Base-by-base conservation (phyloP, 768 basidiomycete genomes). In the Tricholoma terreum region DNA sequence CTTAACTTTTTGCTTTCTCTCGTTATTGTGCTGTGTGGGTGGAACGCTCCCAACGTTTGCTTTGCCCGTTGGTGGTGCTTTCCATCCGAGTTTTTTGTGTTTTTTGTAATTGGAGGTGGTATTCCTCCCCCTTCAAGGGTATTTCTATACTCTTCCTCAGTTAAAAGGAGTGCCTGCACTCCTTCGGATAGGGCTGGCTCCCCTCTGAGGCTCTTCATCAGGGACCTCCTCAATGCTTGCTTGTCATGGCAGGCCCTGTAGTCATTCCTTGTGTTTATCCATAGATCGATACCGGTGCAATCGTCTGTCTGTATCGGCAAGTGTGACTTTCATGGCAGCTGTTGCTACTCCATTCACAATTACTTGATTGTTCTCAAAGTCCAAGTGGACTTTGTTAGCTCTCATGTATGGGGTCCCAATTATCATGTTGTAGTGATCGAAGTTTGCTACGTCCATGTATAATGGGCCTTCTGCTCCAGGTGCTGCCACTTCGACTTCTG, bases 381-480 rank as follows among this genome's bases (percentile, higher is more conserved):
- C 66, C 2, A 74, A 54, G 0, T 61, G 14, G 0, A 69, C 67
- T 7, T 55, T 52, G 50, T 71, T 58, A 22, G 56, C 51, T 0
- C 50, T 51, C 62, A 75, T 69, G 48, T 73, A 77, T 2, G 70
- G 70, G 2, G 66, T 72, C 0, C 76, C 73, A 1, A 77, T 60
- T 0, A 77, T 67, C 46, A 67, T 55, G 30, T 76, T 71, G 54
- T 75, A 77, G 2, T 56, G 55, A 27, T 75, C 71, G 8, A 76
- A 61, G 40, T 77, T 77, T 0, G 61, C 65, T 2, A 77, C 24
- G 6, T 77, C 71, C 4, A 75, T 58, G 35, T 75, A 74, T 27
- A 52, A 31, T 0, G 31, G 19, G 2, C n/a, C 21, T 0, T 55
- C 45, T 1, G 63, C 24, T 0, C 50, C 43, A 7, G 58, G 59